A percentile compares a stretch with the other conserved stretches of the same genome.
These are phyloP conservation scores for Chaetomiaceae sp. DNA, from an alignment of 2,329 filamentous ascomycete species.

Conservation along the genomic window DNA sequence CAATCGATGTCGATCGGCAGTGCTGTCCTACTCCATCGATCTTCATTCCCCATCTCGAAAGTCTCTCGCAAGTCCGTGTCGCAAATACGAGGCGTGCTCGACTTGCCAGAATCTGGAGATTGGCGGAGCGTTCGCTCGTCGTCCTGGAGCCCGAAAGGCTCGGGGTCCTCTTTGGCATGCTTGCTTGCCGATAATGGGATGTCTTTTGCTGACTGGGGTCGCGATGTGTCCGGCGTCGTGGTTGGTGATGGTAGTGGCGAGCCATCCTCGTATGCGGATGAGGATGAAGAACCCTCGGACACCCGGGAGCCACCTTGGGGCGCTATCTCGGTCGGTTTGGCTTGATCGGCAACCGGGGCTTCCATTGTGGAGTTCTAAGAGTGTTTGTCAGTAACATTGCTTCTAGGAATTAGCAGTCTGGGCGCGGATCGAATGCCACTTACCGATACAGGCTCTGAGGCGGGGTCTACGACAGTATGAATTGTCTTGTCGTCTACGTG, in stretches of 20 bases:
- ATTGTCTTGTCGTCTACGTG: background rate
- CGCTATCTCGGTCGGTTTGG: conserved; percentile 13
- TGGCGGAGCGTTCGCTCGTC: conserved; percentile 24
- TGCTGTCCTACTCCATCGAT: conserved; percentile 25
- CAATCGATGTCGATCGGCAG: conserved; percentile 25
- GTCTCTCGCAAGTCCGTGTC: conserved; percentile 2
- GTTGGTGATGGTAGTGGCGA: conserved; percentile 36
- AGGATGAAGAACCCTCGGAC: conserved; percentile 38
- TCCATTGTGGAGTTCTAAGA: background rate
- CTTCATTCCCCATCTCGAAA: conserved; percentile 13
- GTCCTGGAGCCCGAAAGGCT: conserved; percentile 12
- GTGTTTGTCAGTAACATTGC: no score
- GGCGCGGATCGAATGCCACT: no score
- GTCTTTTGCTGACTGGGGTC: conserved; percentile 41
- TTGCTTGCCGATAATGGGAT: conserved; percentile 24
- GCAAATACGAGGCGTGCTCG: conserved; percentile 23
- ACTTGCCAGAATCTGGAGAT: conserved; percentile 20
- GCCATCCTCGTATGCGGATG: conserved; percentile 39
- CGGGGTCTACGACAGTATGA: background rate
- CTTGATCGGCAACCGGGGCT: background rate
- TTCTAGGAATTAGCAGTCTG: no score
- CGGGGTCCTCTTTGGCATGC: conserved; percentile 4
- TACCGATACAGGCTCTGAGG: background rate
- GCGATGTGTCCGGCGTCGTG: conserved; percentile 40
- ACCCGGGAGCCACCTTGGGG: conserved; percentile 18